Evolutionary conservation across 306 rosid species (phyloP).

Genomic region (Rosa multiflora): DNA sequence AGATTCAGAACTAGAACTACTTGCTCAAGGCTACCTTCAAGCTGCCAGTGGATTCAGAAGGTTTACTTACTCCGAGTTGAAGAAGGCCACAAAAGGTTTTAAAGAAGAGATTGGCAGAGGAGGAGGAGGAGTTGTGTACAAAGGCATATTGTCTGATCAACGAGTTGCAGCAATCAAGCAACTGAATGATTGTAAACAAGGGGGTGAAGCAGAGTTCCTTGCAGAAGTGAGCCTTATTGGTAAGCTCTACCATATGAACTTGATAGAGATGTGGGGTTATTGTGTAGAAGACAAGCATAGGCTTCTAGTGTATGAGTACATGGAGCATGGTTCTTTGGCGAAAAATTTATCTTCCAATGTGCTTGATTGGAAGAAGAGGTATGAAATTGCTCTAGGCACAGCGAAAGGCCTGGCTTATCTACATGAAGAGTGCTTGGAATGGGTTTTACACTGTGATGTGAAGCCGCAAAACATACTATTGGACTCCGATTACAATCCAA

Average conservation of each 20-base stretch:
- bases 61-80: conserved; percentile 45
- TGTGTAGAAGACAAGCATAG: conserved; percentile 54
- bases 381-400: conserved; percentile 46
- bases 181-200: conserved; percentile 43
- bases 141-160: conserved; percentile 40
- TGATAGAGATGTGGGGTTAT: conserved; percentile 62
- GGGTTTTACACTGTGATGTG: conserved; percentile 71
- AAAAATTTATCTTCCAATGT: conserved; percentile 24
- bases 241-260: conserved; percentile 59
- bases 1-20: background rate
- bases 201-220: conserved; percentile 51
- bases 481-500: conserved; percentile 44
- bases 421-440: conserved; percentile 66
- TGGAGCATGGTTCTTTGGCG: conserved; percentile 48
- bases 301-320: conserved; percentile 48
- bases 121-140: conserved; percentile 50
- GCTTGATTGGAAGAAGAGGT: conserved; percentile 46
- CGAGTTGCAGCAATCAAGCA: conserved; percentile 43
- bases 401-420: conserved; percentile 56
- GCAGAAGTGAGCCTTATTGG: conserved; percentile 56
- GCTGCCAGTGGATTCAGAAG: conserved; percentile 44
- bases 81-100: conserved; percentile 50
- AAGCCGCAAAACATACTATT: conserved; percentile 70
- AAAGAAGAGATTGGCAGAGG: conserved; percentile 59
- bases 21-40: conserved; percentile 30